Evolutionary conservation across 495 filamentous ascomycete species (phyloP), one percentile per base, ranked within the genome.

Genomic region (Aspergillus funiculosus): DNA sequence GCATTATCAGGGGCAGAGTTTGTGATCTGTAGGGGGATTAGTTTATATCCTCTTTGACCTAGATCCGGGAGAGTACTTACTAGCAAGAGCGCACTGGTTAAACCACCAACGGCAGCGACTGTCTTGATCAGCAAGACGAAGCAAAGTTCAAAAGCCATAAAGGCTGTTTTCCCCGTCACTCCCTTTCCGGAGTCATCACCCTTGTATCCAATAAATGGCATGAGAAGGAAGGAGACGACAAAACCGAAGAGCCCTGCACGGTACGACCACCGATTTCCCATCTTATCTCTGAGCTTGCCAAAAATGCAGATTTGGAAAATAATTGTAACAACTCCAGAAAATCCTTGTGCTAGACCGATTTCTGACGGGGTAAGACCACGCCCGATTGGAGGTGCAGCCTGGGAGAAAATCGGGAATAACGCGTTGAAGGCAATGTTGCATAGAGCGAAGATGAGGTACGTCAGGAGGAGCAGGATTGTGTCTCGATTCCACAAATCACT

Each of bases 381-480:
- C 14, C 92, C 92, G 0, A 78, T 80, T 0, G 92, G 92, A 0
- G 79, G 76, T 4, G 71, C 58, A 1, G 83, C 79, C 41, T 87
- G 81, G 6, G 79, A 84, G 54, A 96, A 98, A 35, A 97, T 91
- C 0, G 92, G 88, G 54, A 94, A 96, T 1, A 96, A 71, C 15
- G 86, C 86, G 57, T 89, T 92, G 73, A 88, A 95, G 8, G 87
- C 82, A 48, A 94, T 82, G 60, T 95, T 95, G 40, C 82, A 79
- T 19, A 96, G 73, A 41, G 94, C 87, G 59, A 96, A 95, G 26
- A 95, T 82, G 21, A 90, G 69, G 54, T 90, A 94, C 1, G 89
- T 91, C 21, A 77, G 57, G 7, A 96, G 76, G 0, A 98, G 73
- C 8, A 92, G 67, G 21, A 94, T 57, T 0, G 89, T 95, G 39